Percentiles rank a stretch among this genome's conserved stretches.
Evolutionary conservation across 208 protist species (phyloP).

Genomic region (Acanthamoeba sp.): DNA sequence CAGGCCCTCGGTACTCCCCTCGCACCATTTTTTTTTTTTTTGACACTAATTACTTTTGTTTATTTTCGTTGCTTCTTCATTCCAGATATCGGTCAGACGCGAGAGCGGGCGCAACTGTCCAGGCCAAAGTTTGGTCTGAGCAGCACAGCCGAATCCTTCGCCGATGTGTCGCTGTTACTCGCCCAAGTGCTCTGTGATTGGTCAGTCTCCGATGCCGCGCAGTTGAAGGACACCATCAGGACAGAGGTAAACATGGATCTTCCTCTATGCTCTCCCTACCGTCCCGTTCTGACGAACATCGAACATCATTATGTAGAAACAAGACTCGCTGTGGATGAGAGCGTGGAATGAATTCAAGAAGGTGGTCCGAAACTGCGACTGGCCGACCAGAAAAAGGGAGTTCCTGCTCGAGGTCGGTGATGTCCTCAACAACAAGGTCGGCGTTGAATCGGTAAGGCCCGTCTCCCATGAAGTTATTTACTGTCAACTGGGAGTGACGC

Average conservation of each 20-base stretch:
- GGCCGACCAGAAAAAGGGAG: neutral
- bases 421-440: neutral
- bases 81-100: neutral
- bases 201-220: neutral
- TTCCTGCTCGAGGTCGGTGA: neutral
- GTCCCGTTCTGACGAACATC: neutral
- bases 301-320: neutral
- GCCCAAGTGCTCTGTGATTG: slow-evolving; percentile 35
- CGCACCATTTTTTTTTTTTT: neutral
- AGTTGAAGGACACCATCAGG: neutral
- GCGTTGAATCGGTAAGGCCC: neutral
- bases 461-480: neutral
- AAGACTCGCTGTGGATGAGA: slow-evolving; percentile 32
- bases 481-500: too few relatives aligned
- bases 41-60: too few relatives aligned
- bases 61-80: too few relatives aligned
- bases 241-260: too few relatives aligned
- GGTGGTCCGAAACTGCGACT: neutral
- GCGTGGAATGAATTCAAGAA: slow-evolving; percentile 6
- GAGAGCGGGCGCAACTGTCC: neutral
- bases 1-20: neutral
- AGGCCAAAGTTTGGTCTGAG: neutral
- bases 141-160: too few relatives aligned
- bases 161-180: neutral
- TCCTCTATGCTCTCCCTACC: too few relatives aligned